These are phyloP conservation scores for Eutypa lata DNA, from an alignment of 2,329 filamentous ascomycete genomes.

Conservation along the genomic window DNA sequence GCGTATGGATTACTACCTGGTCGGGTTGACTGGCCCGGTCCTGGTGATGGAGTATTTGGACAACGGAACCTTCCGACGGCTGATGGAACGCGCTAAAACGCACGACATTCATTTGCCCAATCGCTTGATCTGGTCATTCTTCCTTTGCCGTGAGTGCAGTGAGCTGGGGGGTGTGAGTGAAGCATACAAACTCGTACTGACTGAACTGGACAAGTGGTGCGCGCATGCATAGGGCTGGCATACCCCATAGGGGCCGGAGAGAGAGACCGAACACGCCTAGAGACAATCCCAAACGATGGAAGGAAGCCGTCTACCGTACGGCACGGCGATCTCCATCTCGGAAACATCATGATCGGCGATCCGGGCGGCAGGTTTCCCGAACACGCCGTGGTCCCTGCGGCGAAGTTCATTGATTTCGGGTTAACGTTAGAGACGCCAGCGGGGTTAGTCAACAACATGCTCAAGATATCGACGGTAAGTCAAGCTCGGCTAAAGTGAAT, in stretches of 20 bases:
- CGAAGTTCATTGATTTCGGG: neutral
- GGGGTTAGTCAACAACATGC: neutral
- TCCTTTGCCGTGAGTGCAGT: slow-evolving; percentile 2
- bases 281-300: neutral
- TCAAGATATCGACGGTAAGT: neutral
- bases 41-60: slow-evolving; percentile 1
- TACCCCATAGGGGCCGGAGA: neutral
- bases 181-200: too few relatives aligned
- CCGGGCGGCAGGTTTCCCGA: neutral
- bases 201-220: neutral
- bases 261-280: neutral
- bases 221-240: neutral
- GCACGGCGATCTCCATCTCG: neutral
- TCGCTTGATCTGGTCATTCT: neutral
- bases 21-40: neutral
- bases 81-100: neutral
- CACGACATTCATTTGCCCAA: neutral
- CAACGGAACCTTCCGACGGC: neutral
- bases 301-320: neutral
- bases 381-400: neutral
- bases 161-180: neutral
- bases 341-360: neutral
- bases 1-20: neutral
- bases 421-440: neutral
- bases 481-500: too few relatives aligned